These are phyloP conservation scores for Penicillium waksmanii DNA, from an alignment of 495 filamentous ascomycete genomes.

Conservation along the genomic window DNA sequence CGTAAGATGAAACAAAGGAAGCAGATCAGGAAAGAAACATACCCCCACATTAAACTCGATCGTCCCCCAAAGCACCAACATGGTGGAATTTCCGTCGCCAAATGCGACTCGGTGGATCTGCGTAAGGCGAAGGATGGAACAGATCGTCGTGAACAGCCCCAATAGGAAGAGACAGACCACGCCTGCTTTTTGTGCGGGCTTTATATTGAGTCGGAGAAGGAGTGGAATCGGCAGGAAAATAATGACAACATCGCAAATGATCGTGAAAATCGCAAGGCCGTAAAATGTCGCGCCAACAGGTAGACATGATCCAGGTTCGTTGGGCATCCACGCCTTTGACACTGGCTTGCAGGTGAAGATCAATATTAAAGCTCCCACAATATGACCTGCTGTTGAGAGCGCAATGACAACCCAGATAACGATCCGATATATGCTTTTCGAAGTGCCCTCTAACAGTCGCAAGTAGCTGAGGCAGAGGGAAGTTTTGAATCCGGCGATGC, in stretches of 20 bases:
- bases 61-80: conserved; percentile 61
- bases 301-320: conserved; percentile 48
- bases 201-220: conserved; percentile 54
- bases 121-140: conserved; percentile 56
- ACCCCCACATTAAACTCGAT: conserved; percentile 63
- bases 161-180: conserved; percentile 59
- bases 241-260: conserved; percentile 56
- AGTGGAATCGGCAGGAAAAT: conserved; percentile 59
- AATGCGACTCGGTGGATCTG: conserved; percentile 57
- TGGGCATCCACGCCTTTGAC: conserved; percentile 45
- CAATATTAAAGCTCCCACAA: conserved; percentile 53
- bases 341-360: conserved; percentile 59
- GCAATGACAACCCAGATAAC: conserved; percentile 53
- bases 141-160: conserved; percentile 61
- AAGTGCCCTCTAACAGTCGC: conserved; percentile 52
- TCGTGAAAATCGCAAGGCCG: conserved; percentile 54
- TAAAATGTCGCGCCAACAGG: conserved; percentile 56
- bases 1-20: not conserved
- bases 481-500: conserved; percentile 62
- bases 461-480: conserved; percentile 61
- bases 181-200: conserved; percentile 52
- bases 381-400: conserved; percentile 47
- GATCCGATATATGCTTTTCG: conserved; percentile 47
- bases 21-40: conserved; percentile 16
- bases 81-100: conserved; percentile 58